phyloP scores from a whole-genome alignment of 148 eudicot genomes.

The Spergularia marina region DNA sequence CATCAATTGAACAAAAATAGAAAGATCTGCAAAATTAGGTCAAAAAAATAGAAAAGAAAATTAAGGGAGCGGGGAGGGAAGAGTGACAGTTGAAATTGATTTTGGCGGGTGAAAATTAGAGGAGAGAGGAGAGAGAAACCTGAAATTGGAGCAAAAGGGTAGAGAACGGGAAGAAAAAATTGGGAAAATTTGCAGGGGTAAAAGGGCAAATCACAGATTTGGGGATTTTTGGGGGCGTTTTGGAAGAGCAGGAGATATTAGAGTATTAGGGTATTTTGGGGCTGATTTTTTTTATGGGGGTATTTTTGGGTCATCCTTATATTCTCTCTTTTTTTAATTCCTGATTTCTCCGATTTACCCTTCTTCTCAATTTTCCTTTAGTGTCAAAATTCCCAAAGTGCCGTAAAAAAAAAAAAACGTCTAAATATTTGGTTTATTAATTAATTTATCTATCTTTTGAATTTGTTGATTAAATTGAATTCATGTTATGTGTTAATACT shows the following conservation, averaged over 20 bases:
- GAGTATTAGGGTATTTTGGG: not conserved
- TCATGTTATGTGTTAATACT: too few species aligned
- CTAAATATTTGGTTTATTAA: too few species aligned
- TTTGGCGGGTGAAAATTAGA: constrained; percentile 29
- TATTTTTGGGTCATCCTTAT: constrained; percentile 37
- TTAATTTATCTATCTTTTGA: too few species aligned
- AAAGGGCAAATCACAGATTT: constrained; percentile 22
- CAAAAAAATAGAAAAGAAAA: not conserved
- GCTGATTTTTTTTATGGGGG: constrained; percentile 9
- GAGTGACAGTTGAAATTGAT: not conserved
- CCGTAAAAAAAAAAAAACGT: too few species aligned
- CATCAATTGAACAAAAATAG: constrained; percentile 8
- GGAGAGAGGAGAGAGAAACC: not conserved
- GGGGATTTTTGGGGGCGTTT: constrained; percentile 17
- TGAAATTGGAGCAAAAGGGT: constrained; percentile 20
- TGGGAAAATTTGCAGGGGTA: constrained; percentile 24
- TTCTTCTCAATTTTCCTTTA: not conserved
- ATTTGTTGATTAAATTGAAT: too few species aligned
- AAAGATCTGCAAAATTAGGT: constrained; percentile 7
- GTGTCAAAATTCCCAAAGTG: too few species aligned
- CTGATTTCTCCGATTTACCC: constrained; percentile 28
- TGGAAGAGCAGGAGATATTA: constrained; percentile 17
- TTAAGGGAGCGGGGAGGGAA: not conserved
- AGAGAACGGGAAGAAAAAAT: constrained; percentile 28
- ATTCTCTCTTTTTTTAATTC: not conserved